Evolutionary conservation across 192 early-diverging fungal species (phyloP), one percentile per base, ranked within the genome.

Genomic region (Fimicolochytrium jonesii): DNA sequence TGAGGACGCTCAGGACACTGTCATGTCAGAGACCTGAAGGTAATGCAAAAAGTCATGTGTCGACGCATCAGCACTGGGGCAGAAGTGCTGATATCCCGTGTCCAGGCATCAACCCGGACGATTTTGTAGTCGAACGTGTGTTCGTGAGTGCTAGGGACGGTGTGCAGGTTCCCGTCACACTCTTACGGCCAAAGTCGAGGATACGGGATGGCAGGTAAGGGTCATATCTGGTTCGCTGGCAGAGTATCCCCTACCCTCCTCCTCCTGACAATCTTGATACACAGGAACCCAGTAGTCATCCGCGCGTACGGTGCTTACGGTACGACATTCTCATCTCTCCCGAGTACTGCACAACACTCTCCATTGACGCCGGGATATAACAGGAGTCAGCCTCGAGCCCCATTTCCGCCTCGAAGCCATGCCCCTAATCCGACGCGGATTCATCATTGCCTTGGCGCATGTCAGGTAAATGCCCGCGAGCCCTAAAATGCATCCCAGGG

Each of bases 371-470:
- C 18, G 39, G 54, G 28, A 35, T 42, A 29, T 36, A 47, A n/a
- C n/a, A n/a, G n/a, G n/a, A n/a, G n/a, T n/a, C n/a, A n/a, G n/a
- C n/a, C 15, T 67, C 6, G 61, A 68, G 17, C 49, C 48, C 7
- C 18, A 31, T 25, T 73, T 73, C 36, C 44, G 60, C 15, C 25
- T 56, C 30, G 60, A 73, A 35, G 18, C 62, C 29, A 9, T 66
- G 4, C 63, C 60, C 9, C 46, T 73, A 30, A 59, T 73, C 23
- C 11, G 11, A 33, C 59, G 57, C n/a, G 66, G 66, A 4, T 73
- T 56, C 37, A 15, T 66, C 29, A 37, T 73, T 51, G 48, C 59
- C 17, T 32, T 73, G 30, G 59, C 71, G 0, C 71, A 73, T 53
- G 66, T 73, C 20, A 41, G 71, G 65, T 64, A 55, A n/a, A n/a